A percentile compares a stretch with the other conserved stretches of the same genome.
These are phyloP conservation scores for Acer campestre DNA, from an alignment of 345 rosid species.

Conservation along the genomic window DNA sequence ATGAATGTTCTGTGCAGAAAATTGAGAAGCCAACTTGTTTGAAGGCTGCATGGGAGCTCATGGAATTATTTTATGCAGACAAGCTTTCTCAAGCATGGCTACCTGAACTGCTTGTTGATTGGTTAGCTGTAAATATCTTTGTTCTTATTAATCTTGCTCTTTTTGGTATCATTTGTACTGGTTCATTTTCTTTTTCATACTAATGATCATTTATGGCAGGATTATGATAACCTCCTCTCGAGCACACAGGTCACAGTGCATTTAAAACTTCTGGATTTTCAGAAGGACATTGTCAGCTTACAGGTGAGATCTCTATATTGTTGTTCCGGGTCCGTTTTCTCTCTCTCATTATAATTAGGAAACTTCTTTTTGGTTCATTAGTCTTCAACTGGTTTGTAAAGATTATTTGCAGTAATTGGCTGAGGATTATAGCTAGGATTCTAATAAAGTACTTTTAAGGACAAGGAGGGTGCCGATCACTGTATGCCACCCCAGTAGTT, in stretches of 20 bases:
- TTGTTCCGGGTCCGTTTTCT: neutral
- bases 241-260: conserved; percentile 58
- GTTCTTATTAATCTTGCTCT: conserved; percentile 5
- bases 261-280: conserved; percentile 78
- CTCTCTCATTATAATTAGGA: neutral
- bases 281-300: conserved; percentile 59
- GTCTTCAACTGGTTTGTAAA: neutral
- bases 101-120: conserved; percentile 83
- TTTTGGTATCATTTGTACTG: conserved; percentile 9
- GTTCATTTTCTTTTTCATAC: conserved; percentile 6
- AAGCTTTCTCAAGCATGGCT: conserved; percentile 73
- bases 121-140: conserved; percentile 85
- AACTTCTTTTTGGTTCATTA: neutral
- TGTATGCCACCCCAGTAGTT: neutral
- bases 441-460: neutral
- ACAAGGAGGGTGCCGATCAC: neutral
- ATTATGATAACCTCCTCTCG: conserved; percentile 71
- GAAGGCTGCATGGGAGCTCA: conserved; percentile 97
- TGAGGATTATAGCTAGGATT: neutral
- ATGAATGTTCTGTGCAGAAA: conserved; percentile 36
- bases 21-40: conserved; percentile 59
- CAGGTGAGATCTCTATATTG: conserved; percentile 52
- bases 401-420: neutral
- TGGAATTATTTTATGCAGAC: conserved; percentile 87
- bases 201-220: conserved; percentile 49